Evolutionary conservation across 2,329 filamentous ascomycete genomes (phyloP), one percentile per base, ranked within the genome.

Genomic region (Phaeophleospora eucalypticola): DNA sequence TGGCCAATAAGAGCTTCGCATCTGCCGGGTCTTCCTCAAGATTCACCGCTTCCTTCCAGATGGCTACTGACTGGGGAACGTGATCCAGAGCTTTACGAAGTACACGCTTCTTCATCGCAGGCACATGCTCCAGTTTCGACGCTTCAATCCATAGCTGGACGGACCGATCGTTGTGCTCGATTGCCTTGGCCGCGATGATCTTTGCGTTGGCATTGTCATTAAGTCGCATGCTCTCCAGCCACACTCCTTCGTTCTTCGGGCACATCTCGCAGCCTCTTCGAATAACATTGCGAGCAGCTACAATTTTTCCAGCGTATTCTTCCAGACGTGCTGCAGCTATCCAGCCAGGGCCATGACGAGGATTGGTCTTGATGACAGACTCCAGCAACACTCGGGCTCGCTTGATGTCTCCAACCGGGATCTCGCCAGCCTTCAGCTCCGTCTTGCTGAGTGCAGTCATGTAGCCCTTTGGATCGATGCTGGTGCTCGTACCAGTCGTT

Each of bases 41-140:
- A 58, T 97, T 97, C 53, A 98, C 91, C 4, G 91, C 86, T 65
- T 94, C 89, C 65, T 97, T 98, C 93, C 93, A 98, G n/a, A 98
- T 79, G 35, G 87, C 85, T 39, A 97, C 93, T 0, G 91, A 97
- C 62, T 95, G 89, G 0, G 90, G 90, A 34, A 96, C 87, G 61
- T 95, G 85, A 60, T 97, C 88, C 36, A 98, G 76, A 0, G 93
- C 94, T 63, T 94, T 87, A 45, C 90, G 81, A 27, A 96, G 82
- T 6, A 98, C 93, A 63, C 89, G 84, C 71, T 97, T 97, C 70
- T 94, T 95, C 9, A 89, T 87, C 49, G 84, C 80, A 1, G 82
- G 72, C 39, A 95, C 86, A 6, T 82, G 82, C 67, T 98, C 93
- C 18, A 98, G 72, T 54, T 89, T 87, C 83, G 96, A 96, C 1